Percentiles rank a stretch among this genome's conserved stretches.
Evolutionary conservation across 345 rosid species (phyloP).

Genomic region (Eucalyptus brandiana): DNA sequence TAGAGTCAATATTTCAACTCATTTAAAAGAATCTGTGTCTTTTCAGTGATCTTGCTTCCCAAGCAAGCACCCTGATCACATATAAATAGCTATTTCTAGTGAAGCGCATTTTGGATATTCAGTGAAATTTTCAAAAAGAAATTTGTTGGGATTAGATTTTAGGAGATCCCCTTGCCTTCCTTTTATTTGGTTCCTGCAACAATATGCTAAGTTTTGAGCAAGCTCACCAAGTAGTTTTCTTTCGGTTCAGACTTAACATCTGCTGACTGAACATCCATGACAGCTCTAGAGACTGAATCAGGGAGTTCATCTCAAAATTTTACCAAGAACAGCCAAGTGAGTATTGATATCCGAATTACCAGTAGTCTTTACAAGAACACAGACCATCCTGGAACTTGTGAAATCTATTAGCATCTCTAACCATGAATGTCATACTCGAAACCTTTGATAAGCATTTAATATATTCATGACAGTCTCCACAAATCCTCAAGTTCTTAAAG

Average conservation of each 20-base stretch:
- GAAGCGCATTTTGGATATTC: neutral
- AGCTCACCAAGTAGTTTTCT: neutral
- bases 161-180: neutral
- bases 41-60: neutral
- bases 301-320: neutral
- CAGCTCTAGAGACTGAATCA: neutral
- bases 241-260: neutral
- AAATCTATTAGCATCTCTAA: constrained; percentile 80
- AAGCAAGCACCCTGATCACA: neutral
- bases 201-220: neutral
- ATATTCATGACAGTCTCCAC: constrained; percentile 78
- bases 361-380: constrained; percentile 63
- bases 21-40: neutral
- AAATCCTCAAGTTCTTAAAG: constrained; percentile 79
- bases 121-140: neutral
- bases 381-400: constrained; percentile 60
- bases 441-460: constrained; percentile 63
- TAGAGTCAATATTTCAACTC: neutral
- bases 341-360: constrained; percentile 11
- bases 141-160: neutral
- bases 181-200: neutral
- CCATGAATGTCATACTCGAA: constrained; percentile 29
- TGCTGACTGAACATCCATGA: neutral
- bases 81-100: neutral
- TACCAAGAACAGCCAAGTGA: neutral